A percentile compares a stretch with the other conserved stretches of the same genome.
Conservation (phyloP, 805 yeast genomes). For the Myxozyma lipomycoides region DNA sequence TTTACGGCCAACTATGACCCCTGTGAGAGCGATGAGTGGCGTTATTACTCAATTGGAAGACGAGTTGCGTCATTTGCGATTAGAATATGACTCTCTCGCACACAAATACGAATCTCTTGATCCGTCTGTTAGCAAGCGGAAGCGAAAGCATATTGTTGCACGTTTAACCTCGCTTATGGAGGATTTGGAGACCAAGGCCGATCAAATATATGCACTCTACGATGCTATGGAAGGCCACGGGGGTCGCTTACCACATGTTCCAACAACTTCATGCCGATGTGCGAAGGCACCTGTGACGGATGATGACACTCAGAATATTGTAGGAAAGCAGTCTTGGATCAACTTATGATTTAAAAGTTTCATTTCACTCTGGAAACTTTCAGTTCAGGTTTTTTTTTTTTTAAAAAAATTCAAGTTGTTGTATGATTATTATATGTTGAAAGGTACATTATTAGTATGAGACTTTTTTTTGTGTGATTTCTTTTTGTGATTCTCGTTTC, state of each 20-base stretch:
- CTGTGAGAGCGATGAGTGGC: constrained; percentile 12
- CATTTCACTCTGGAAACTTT: neutral
- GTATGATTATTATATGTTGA: no score
- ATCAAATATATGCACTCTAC: constrained; percentile 29
- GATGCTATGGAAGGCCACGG: constrained; percentile 22
- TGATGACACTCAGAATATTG: constrained; percentile 4
- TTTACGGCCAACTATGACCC: constrained; percentile 25
- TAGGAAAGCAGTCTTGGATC: constrained; percentile 13
- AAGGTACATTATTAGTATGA: no score
- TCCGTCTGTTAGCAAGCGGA: constrained; percentile 22
- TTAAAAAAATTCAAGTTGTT: no score
- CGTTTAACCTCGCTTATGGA: constrained; percentile 15
- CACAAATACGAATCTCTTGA: constrained; percentile 17
- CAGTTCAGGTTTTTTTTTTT: no score
- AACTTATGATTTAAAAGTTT: constrained; percentile 1
- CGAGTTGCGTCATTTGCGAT: constrained; percentile 22
- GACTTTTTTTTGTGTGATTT: no score
- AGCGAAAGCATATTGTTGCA: constrained; percentile 19
- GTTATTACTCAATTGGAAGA: constrained; percentile 23
- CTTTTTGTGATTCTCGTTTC: no score
- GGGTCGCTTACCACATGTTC: neutral
- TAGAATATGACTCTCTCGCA: constrained; percentile 18
- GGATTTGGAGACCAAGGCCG: constrained; percentile 26
- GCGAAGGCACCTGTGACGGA: constrained; percentile 3
- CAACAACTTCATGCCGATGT: no score